phyloP scores from a whole-genome alignment of 306 rosid genomes.

The Rosa persica region DNA sequence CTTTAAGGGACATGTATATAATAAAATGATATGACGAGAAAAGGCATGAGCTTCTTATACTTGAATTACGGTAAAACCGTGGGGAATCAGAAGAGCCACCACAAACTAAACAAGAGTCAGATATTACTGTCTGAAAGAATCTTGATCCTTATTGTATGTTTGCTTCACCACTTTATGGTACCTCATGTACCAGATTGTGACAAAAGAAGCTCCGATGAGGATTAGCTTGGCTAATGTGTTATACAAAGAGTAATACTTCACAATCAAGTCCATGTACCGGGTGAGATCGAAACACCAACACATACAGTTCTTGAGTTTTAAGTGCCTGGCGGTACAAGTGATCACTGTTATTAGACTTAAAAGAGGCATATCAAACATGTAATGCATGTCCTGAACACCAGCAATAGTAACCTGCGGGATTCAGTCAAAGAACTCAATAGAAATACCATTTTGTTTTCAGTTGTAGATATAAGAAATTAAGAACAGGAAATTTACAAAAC shows the following conservation, averaged over 20 bases:
- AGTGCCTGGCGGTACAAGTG: slow-evolving; percentile 37
- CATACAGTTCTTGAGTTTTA: slow-evolving; percentile 46
- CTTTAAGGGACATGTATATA: too few relatives aligned
- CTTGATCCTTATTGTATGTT: slow-evolving; percentile 38
- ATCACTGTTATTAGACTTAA: not conserved
- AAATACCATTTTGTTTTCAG: not conserved
- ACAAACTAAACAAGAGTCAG: slow-evolving; percentile 23
- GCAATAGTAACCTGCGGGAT: not conserved
- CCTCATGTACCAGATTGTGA: slow-evolving; percentile 44
- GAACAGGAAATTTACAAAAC: not conserved
- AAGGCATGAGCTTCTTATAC: not conserved
- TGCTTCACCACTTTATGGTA: slow-evolving; percentile 42
- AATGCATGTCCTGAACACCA: not conserved
- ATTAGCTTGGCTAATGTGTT: slow-evolving; percentile 25
- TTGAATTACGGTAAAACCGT: slow-evolving; percentile 11
- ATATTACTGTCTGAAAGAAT: slow-evolving; percentile 34
- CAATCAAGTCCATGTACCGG: slow-evolving; percentile 39
- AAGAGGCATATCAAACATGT: not conserved
- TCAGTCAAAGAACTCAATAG: not conserved
- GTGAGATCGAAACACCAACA: slow-evolving; percentile 28
- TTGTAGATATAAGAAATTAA: not conserved
- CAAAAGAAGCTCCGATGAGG: slow-evolving; percentile 31
- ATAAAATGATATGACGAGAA: too few relatives aligned
- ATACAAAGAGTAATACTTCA: slow-evolving; percentile 28
- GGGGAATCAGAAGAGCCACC: slow-evolving; percentile 32